Conservation (phyloP, 345 rosid genomes). For the Mercurialis annua region DNA sequence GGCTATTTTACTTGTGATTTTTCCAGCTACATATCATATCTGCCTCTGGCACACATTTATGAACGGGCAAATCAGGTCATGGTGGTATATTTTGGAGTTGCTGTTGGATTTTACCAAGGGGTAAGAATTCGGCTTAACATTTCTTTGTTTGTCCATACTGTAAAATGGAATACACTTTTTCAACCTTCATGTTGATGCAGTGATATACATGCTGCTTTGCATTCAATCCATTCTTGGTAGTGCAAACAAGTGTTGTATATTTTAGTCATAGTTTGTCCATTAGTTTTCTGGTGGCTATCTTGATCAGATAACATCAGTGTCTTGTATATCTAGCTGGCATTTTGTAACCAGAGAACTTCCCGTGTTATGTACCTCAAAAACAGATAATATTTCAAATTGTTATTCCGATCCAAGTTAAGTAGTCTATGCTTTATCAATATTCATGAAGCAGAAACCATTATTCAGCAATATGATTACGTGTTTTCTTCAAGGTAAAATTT, state of each 20-base stretch:
- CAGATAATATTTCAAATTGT: not conserved
- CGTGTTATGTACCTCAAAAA: not conserved
- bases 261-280: not conserved
- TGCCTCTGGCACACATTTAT: conserved; percentile 94
- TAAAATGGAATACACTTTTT: not conserved
- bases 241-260: not conserved
- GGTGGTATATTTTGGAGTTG: conserved; percentile 61
- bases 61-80: conserved; percentile 76
- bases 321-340: conserved; percentile 1
- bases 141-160: too few species aligned
- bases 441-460: conserved; percentile 5
- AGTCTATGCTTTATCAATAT: not conserved
- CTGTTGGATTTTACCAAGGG: conserved; percentile 99
- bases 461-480: not conserved
- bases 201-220: not conserved
- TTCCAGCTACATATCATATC: conserved; percentile 85
- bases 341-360: conserved; percentile 1
- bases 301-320: not conserved
- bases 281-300: not conserved
- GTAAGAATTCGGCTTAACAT: conserved; percentile 40
- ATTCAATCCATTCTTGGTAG: not conserved
- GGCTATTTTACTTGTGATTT: conserved; percentile 20
- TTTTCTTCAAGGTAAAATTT: conserved; percentile 1
- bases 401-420: conserved; percentile 7
- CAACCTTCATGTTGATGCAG: not conserved